These are phyloP conservation scores for Mediolabrus comicus DNA, from an alignment of 108 stramenopile genomes.

Conservation along the genomic window DNA sequence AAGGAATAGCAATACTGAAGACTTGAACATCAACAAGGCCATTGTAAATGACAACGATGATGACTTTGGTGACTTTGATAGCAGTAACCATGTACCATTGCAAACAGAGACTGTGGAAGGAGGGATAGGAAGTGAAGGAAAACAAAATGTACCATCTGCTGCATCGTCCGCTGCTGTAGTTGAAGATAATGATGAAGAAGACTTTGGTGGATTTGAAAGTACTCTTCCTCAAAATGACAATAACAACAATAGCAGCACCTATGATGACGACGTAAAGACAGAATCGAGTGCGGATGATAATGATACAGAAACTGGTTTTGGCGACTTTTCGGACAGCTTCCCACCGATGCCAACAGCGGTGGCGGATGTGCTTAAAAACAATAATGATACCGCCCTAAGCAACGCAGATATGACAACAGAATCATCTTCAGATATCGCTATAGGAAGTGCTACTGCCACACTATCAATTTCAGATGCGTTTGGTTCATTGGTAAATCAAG, in stretches of 20 bases:
- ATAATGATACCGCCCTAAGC: neutral
- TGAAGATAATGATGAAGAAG: neutral
- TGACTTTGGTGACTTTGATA: slow-evolving; percentile 5
- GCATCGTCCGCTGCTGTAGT: neutral
- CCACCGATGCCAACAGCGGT: neutral
- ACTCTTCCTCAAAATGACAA: neutral
- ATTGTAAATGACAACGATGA: neutral
- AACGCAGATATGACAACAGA: neutral
- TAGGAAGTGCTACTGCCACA: neutral
- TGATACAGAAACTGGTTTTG: neutral
- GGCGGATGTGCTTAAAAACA: neutral
- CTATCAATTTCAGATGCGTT: slow-evolving; percentile 13
- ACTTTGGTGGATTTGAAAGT: neutral
- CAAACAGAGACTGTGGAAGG: neutral
- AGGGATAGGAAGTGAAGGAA: neutral
- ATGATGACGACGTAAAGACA: neutral
- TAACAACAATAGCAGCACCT: too few species aligned
- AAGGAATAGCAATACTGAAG: neutral
- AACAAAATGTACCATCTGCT: neutral
- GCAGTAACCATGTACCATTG: neutral
- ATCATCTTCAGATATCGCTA: neutral
- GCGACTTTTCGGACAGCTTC: neutral
- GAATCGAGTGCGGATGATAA: neutral
- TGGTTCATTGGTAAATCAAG: slow-evolving; percentile 3
- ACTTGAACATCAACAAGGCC: neutral